These are phyloP conservation scores for Misopates orontium DNA, from an alignment of 257 asterid species.

Conservation along the genomic window DNA sequence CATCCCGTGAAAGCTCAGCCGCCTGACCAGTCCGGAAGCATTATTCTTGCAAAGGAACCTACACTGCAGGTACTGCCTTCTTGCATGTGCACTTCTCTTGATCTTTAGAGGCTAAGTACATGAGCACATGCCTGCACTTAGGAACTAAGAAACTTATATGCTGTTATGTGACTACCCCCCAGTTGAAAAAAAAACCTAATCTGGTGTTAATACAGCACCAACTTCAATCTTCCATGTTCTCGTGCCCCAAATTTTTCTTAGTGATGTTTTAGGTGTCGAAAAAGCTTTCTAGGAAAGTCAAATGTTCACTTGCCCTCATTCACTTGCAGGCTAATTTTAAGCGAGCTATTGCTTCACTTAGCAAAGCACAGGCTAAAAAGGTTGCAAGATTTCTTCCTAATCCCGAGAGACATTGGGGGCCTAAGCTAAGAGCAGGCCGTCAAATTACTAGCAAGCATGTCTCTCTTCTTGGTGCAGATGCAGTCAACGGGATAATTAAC, in stretches of 20 bases:
- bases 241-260: too few relatives aligned
- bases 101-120: too few relatives aligned
- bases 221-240: too few relatives aligned
- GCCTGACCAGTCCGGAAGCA: conserved; percentile 75
- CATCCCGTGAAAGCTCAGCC: conserved; percentile 97
- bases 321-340: conserved; percentile 79
- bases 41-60: conserved; percentile 86
- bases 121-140: too few relatives aligned
- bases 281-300: too few relatives aligned
- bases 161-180: too few relatives aligned
- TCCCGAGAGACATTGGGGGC: conserved; percentile 98
- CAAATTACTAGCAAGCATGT: conserved; percentile 76
- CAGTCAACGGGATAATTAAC: conserved; percentile 43
- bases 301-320: neutral
- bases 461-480: conserved; percentile 84
- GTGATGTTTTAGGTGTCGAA: too few relatives aligned
- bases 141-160: too few relatives aligned
- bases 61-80: conserved; percentile 58
- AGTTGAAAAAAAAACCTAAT: too few relatives aligned
- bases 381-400: conserved; percentile 90
- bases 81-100: too few relatives aligned
- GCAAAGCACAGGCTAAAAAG: conserved; percentile 96
- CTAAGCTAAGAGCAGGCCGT: conserved; percentile 96
- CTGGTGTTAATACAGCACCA: too few relatives aligned
- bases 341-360: conserved; percentile 84